Evolutionary conservation across 805 yeast species (phyloP), one percentile per base, ranked within the genome.

Genomic region (Priceomyces melissophilus): DNA sequence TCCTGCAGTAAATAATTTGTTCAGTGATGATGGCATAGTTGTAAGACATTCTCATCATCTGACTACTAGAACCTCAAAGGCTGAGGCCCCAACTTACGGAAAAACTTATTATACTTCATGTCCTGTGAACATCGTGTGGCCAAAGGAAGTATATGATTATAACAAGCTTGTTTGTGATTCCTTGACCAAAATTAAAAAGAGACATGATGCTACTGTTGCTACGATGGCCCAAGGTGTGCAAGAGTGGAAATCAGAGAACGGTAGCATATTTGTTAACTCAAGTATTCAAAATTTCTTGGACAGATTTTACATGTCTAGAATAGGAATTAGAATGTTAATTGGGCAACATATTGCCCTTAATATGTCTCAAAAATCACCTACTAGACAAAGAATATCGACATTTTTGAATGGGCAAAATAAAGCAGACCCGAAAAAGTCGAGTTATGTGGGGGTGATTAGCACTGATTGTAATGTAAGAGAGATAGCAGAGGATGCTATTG

Each of bases 151-250:
- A 27, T 76, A 76, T 49, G 78, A 77, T 44, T 89, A 83, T 63
- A 89, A 85, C 60, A 76, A 76, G 53, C 48, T 59, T 10, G 91
- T 87, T 9, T 78, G 81, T 33, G 81, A 81, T 31, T 69, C 85
- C 0, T 69, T 88, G 45, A 75, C 78, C 38, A 78, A 74, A 45
- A 88, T 88, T 61, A 89, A 88, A 57, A 78, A 76, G 48, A 71
- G 96, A 27, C 96, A 88, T 60, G 96, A 89, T 61, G 95, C 96
- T 7, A 90, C 95, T 0, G 96, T 89, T 12, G 82, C 95, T 11
- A 87, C 96, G 0, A 82, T 89, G 55, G 96, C 96, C 1, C 87
- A 87, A 49, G 96, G 96, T 28, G 95, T 89, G 7, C 83, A 84
- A 53, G 95, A 87, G 59, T 89, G 96, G 95, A 88, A 88, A 54